Base-by-base conservation (phyloP, 257 asterid genomes). In the Thymus quinquecostatus region DNA sequence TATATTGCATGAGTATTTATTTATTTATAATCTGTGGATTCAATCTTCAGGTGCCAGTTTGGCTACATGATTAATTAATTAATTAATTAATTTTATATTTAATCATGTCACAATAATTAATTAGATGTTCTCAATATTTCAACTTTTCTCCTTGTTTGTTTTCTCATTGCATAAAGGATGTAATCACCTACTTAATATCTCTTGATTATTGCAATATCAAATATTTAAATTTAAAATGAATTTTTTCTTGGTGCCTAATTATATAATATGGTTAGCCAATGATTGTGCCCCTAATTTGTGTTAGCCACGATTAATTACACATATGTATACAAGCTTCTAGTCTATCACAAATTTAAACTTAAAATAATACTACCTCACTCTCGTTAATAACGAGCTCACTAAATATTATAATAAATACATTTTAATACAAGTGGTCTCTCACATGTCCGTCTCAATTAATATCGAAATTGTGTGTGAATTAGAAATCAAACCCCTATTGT, bases 11-110 rank as follows among this genome's bases (percentile, higher is more conserved):
- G 6, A 38, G 41, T 38, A 38, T 38, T 38, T 38, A 38, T 38
- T 38, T 38, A 38, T 43, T 58, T 57, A 14, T 64, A 32, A 21
- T 55, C 14, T 64, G n/a, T 8, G n/a, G 38, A 51, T 63, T 53
- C 44, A 41, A 41, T 40, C 67, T 14, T 41, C 61, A 73, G 78
- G 68, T 72, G 71, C 67, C 78, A 56, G 72, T 55, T 73, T 73
- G 60, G 66, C 51, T 14, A 5, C 66, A 73, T 30, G 5, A 12
- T 53, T 21, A 30, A 21, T 21, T 21, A 21, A 21, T 21, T 21
- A 21, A 21, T 21, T 21, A 21, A 21, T 21, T 21, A 21, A 21
- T 21, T 21, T 21, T 7, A 4, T 29, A 53, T 14, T 41, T 32
- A 21, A 29, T 44, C 50, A 40, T 34, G 33, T 29, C 40, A 13